Conservation (phyloP, 108 stramenopile species). For the Stephanodiscus triporus region DNA sequence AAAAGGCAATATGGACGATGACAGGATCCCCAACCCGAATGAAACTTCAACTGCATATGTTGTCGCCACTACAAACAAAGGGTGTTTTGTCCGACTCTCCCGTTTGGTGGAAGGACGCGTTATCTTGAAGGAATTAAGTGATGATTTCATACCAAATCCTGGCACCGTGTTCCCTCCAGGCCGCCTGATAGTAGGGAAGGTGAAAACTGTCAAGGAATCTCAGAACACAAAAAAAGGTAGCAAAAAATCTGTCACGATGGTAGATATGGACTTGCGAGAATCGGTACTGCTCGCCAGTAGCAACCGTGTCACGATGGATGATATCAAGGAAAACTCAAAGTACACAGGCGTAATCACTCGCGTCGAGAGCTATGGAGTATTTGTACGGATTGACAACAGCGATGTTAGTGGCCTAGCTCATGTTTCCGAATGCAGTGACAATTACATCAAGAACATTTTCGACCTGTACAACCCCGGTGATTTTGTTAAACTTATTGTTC, state of each 20-base stretch:
- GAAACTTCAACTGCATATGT: constrained; percentile 89
- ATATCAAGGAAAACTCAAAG: constrained; percentile 76
- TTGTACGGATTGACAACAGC: constrained; percentile 88
- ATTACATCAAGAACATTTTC: constrained; percentile 73
- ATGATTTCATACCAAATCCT: constrained; percentile 86
- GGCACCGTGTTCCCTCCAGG: constrained; percentile 81
- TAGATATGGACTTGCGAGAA: constrained; percentile 85
- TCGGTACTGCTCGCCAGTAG: constrained; percentile 67
- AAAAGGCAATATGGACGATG: constrained; percentile 78
- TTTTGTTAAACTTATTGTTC: constrained; percentile 89
- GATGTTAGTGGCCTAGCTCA: constrained; percentile 91
- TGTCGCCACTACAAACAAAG: constrained; percentile 81
- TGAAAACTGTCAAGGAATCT: constrained; percentile 57
- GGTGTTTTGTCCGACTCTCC: constrained; percentile 92
- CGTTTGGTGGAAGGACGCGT: constrained; percentile 81
- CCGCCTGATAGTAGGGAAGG: constrained; percentile 90
- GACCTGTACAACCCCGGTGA: constrained; percentile 91
- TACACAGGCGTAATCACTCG: constrained; percentile 86
- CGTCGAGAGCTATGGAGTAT: constrained; percentile 91
- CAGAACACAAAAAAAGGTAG: constrained; percentile 34
- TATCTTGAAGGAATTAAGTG: constrained; percentile 89
- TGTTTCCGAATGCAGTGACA: constrained; percentile 90
- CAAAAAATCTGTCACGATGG: constrained; percentile 19
- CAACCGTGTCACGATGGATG: constrained; percentile 67
- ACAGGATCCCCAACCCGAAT: constrained; percentile 64